Percentiles rank a stretch among this genome's conserved stretches.
phyloP scores from a whole-genome alignment of 2,329 filamentous ascomycete genomes.

The Shiraia bambusicola region DNA sequence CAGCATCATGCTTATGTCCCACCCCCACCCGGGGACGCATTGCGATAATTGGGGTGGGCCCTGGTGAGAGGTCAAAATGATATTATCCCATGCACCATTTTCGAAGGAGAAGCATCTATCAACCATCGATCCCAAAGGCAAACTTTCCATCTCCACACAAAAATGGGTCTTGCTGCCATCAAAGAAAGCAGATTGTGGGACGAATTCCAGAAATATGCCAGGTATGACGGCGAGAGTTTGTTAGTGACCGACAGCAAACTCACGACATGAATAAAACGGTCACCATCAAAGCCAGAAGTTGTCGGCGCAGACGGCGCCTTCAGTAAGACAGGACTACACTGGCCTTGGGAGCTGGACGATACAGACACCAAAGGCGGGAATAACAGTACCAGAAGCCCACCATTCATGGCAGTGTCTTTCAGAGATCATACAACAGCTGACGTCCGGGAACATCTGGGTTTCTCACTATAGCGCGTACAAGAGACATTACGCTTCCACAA shows the following conservation, averaged over 20 bases:
- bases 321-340: slow-evolving; percentile 44
- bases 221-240: slow-evolving; percentile 49
- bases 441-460: slow-evolving; percentile 37
- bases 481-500: slow-evolving; percentile 26
- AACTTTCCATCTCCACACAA: slow-evolving; percentile 55
- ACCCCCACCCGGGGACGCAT: too few species aligned
- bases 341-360: slow-evolving; percentile 40
- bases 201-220: slow-evolving; percentile 48
- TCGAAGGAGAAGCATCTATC: slow-evolving; percentile 42
- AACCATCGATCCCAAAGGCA: slow-evolving; percentile 44
- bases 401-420: slow-evolving; percentile 39
- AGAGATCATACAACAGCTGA: slow-evolving; percentile 38
- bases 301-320: slow-evolving; percentile 51
- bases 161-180: slow-evolving; percentile 54
- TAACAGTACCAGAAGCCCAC: slow-evolving; percentile 33
- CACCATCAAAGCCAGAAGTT: slow-evolving; percentile 21
- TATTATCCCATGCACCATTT: slow-evolving; percentile 53
- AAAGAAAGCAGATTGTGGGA: slow-evolving; percentile 53
- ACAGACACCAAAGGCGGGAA: slow-evolving; percentile 29
- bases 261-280: slow-evolving; percentile 25
- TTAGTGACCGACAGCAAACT: slow-evolving; percentile 43
- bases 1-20: too few species aligned
- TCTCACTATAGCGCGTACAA: slow-evolving; percentile 21
- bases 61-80: slow-evolving; percentile 50
- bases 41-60: slow-evolving; percentile 45